Evolutionary conservation across 2,329 filamentous ascomycete genomes (phyloP).

Genomic region (Epicoccum sorghinum): DNA sequence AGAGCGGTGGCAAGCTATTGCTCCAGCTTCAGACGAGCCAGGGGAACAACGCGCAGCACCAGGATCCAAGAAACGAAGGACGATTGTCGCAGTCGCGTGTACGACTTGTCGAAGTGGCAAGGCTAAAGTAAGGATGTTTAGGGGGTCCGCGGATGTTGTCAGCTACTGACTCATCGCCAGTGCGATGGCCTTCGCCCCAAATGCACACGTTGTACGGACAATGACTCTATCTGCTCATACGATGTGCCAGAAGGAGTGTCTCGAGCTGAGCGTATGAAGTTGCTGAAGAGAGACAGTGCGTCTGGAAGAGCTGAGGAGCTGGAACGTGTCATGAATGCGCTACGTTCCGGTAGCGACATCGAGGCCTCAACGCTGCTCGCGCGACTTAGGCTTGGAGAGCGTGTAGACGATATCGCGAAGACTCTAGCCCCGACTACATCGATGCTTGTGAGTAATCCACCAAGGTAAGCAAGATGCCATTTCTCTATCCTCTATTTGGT

Average conservation of each 20-base stretch:
- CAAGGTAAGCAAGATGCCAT: constrained; percentile 24
- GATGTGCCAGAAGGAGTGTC: constrained; percentile 35
- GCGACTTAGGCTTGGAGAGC: constrained; percentile 26
- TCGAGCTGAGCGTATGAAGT: constrained; percentile 33
- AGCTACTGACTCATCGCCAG: constrained; percentile 15
- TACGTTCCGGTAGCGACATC: constrained; percentile 28
- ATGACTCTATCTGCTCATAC: constrained; percentile 27
- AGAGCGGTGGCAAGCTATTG: constrained; percentile 33
- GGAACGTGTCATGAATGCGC: constrained; percentile 27
- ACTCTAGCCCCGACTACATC: constrained; percentile 21
- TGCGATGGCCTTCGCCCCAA: constrained; percentile 31
- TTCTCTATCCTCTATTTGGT: constrained; percentile 7
- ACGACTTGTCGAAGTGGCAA: constrained; percentile 32
- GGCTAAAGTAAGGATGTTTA: constrained; percentile 28
- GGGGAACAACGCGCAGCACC: constrained; percentile 25
- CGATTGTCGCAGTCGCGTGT: constrained; percentile 32
- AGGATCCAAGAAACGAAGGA: constrained; percentile 26
- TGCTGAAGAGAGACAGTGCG: constrained; percentile 29
- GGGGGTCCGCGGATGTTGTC: not conserved
- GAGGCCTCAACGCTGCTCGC: constrained; percentile 29
- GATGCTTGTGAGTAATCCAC: constrained; percentile 15
- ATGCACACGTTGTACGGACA: constrained; percentile 30
- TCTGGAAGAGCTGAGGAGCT: constrained; percentile 26
- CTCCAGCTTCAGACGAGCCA: constrained; percentile 31
- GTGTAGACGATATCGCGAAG: constrained; percentile 27